Conservation (phyloP, 2,329 filamentous ascomycete species). For the Botrytis pseudocinerea region DNA sequence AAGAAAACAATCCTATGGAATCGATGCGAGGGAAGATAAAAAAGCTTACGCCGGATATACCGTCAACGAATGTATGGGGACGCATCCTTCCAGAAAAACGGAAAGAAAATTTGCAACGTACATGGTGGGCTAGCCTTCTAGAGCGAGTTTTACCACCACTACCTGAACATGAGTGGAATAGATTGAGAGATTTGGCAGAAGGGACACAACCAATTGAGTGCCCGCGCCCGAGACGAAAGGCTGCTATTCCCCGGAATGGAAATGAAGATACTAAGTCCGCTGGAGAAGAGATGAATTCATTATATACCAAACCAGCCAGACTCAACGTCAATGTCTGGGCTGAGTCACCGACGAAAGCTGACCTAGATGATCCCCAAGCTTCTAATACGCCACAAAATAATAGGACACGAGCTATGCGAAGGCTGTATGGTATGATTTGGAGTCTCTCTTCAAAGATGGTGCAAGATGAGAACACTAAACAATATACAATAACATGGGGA, state of each 20-base stretch:
- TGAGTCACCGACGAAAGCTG: background rate
- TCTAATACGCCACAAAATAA: background rate
- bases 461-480: constrained; percentile 36
- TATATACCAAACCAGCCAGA: background rate
- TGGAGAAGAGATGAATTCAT: background rate
- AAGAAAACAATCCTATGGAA: constrained; percentile 26
- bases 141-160: constrained; percentile 57
- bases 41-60: constrained; percentile 43
- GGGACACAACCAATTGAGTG: constrained; percentile 37
- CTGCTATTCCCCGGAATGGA: background rate
- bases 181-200: constrained; percentile 49
- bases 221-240: constrained; percentile 31
- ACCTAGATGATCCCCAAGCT: background rate
- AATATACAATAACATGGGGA: constrained; percentile 51
- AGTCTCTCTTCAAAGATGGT: constrained; percentile 47
- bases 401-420: constrained; percentile 45
- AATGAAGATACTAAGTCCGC: background rate
- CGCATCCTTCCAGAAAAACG: constrained; percentile 46
- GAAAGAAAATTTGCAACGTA: constrained; percentile 47
- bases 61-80: constrained; percentile 52
- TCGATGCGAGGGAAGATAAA: constrained; percentile 16
- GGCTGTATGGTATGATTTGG: constrained; percentile 52
- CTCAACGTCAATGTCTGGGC: background rate
- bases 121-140: constrained; percentile 50
- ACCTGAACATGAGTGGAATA: constrained; percentile 55